phyloP scores from a whole-genome alignment of 1,139 yeast species.

The Maudiozyma humilis region DNA sequence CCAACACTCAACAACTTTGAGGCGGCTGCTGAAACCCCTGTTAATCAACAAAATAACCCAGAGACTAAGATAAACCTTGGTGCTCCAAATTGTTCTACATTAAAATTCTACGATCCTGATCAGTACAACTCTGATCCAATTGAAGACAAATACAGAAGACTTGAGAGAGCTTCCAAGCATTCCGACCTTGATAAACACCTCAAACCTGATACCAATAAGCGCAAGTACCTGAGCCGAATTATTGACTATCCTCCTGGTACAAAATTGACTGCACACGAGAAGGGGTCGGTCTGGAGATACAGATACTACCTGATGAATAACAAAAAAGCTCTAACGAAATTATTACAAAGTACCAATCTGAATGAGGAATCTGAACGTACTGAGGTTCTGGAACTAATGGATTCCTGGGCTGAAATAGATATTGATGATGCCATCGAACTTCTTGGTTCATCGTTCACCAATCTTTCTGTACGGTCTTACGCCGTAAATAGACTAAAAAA shows the following conservation, averaged over 20 bases:
- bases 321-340: constrained; percentile 70
- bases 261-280: constrained; percentile 72
- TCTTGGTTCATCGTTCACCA: constrained; percentile 62
- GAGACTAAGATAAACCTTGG: constrained; percentile 28
- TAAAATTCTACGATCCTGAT: constrained; percentile 58
- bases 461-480: constrained; percentile 57
- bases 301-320: constrained; percentile 76
- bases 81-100: constrained; percentile 33
- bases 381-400: constrained; percentile 59
- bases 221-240: constrained; percentile 65
- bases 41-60: constrained; percentile 22
- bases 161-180: constrained; percentile 68
- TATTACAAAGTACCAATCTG: constrained; percentile 83
- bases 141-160: constrained; percentile 73
- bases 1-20: constrained; percentile 31
- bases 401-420: constrained; percentile 67
- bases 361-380: constrained; percentile 71
- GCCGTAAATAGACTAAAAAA: constrained; percentile 78
- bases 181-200: constrained; percentile 73
- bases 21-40: constrained; percentile 23
- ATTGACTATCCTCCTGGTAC: constrained; percentile 77
- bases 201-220: constrained; percentile 77
- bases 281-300: constrained; percentile 85
- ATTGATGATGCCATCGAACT: constrained; percentile 90
- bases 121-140: constrained; percentile 66